Conservation (phyloP, 768 basidiomycete genomes). For the Saitozyma sp. region DNA sequence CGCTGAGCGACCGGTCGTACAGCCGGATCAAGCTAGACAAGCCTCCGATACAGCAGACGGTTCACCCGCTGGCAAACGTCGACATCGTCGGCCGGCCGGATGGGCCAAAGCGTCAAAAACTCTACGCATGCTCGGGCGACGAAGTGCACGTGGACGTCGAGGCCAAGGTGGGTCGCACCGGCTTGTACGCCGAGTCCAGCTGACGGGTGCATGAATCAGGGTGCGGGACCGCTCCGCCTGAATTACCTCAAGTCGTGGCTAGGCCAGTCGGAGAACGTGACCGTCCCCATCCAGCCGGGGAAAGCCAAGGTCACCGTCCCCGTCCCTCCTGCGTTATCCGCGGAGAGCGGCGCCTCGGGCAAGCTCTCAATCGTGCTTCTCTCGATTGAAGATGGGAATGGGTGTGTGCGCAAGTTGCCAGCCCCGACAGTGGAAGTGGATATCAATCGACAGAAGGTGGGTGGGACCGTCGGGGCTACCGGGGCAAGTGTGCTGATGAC, state of each 20-base stretch:
- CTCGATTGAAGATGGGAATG: slow-evolving; percentile 82
- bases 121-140: slow-evolving; percentile 72
- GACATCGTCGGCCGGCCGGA: slow-evolving; percentile 28
- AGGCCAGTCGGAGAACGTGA: slow-evolving; percentile 27
- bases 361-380: slow-evolving; percentile 56
- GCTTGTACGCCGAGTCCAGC: neutral
- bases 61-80: slow-evolving; percentile 74
- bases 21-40: slow-evolving; percentile 70
- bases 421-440: slow-evolving; percentile 79
- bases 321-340: slow-evolving; percentile 34
- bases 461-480: slow-evolving; percentile 21
- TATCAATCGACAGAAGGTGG: slow-evolving; percentile 75
- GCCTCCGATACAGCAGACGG: slow-evolving; percentile 76
- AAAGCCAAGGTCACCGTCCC: slow-evolving; percentile 64
- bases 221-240: slow-evolving; percentile 85
- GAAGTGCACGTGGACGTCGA: slow-evolving; percentile 75
- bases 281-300: slow-evolving; percentile 54
- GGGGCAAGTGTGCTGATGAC: slow-evolving; percentile 6
- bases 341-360: slow-evolving; percentile 32
- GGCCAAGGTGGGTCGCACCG: slow-evolving; percentile 61
- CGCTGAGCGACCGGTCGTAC: slow-evolving; percentile 82
- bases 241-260: slow-evolving; percentile 57
- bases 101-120: slow-evolving; percentile 21
- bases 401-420: slow-evolving; percentile 74
- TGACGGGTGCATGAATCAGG: slow-evolving; percentile 53